Evolutionary conservation across 768 basidiomycete species (phyloP).

Genomic region (Epithele typhae): DNA sequence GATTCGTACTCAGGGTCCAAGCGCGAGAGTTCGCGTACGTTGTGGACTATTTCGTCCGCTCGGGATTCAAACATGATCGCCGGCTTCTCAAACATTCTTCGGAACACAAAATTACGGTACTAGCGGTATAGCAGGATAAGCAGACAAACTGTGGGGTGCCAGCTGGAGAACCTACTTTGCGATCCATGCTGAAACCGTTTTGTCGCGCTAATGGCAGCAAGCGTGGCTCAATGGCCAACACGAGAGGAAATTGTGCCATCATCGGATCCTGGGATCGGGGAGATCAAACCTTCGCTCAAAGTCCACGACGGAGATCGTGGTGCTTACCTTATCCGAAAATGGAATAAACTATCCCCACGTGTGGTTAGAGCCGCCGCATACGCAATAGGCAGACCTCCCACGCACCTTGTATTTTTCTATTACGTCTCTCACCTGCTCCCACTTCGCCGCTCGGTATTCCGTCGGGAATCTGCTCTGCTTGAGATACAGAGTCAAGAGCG

Average conservation of each 20-base stretch:
- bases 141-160: no score
- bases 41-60: conserved; percentile 59
- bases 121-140: no score
- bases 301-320: background rate
- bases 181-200: conserved; percentile 78
- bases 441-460: conserved; percentile 52
- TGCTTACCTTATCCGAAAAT: conserved; percentile 60
- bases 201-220: conserved; percentile 65
- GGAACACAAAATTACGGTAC: conserved; percentile 86
- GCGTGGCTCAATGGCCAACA: conserved; percentile 71
- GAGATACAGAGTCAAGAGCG: conserved; percentile 57
- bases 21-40: conserved; percentile 67
- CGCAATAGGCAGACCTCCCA: conserved; percentile 12
- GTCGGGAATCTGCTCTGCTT: conserved; percentile 65
- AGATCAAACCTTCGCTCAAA: conserved; percentile 1
- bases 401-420: conserved; percentile 67
- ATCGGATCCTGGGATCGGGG: conserved; percentile 55
- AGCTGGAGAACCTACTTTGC: conserved; percentile 60
- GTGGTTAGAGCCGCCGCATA: conserved; percentile 1
- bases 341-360: conserved; percentile 59
- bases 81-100: conserved; percentile 76
- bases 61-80: conserved; percentile 45
- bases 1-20: conserved; percentile 58
- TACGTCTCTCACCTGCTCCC: conserved; percentile 62
- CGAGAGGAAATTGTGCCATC: conserved; percentile 73